phyloP scores from a whole-genome alignment of 768 basidiomycete genomes.

The Mycena metata region DNA sequence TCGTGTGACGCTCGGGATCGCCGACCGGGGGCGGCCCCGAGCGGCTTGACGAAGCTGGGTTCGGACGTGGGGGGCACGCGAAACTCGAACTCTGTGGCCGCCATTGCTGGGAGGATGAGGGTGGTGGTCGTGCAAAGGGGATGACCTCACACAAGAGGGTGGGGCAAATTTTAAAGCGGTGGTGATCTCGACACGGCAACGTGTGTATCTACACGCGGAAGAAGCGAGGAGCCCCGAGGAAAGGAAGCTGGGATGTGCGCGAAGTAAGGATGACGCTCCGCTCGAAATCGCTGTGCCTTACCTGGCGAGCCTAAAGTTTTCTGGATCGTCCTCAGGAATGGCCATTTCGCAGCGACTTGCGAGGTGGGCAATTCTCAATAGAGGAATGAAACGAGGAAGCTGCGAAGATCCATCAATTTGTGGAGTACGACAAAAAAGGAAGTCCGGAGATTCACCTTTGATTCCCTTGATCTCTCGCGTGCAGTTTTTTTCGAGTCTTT shows the following conservation, averaged over 20 bases:
- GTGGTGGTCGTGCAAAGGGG: neutral
- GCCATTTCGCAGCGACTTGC: too few species aligned
- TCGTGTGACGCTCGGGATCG: constrained; percentile 31
- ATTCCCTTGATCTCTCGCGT: too few species aligned
- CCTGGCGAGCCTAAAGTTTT: constrained; percentile 1
- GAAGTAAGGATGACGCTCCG: constrained; percentile 2
- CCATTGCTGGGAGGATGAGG: constrained; percentile 13
- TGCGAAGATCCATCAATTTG: too few species aligned
- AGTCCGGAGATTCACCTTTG: too few species aligned
- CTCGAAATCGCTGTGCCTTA: constrained; percentile 21
- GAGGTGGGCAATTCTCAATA: too few species aligned
- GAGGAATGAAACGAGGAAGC: too few species aligned
- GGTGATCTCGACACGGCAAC: constrained; percentile 22
- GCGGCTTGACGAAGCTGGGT: constrained; percentile 20
- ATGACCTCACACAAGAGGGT: too few species aligned
- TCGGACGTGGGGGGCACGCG: constrained; percentile 8
- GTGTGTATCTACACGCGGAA: constrained; percentile 22
- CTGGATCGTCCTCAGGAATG: neutral
- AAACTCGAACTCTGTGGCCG: constrained; percentile 32
- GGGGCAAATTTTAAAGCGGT: constrained; percentile 7
- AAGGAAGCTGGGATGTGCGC: constrained; percentile 4
- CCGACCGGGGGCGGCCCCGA: constrained; percentile 26
- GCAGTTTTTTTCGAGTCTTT: too few species aligned
- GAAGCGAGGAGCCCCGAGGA: constrained; percentile 20
- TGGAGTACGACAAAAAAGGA: too few species aligned